These are phyloP conservation scores for Sanghuangporus baumii DNA, from an alignment of 1,284 basidiomycete genomes.

Conservation along the genomic window DNA sequence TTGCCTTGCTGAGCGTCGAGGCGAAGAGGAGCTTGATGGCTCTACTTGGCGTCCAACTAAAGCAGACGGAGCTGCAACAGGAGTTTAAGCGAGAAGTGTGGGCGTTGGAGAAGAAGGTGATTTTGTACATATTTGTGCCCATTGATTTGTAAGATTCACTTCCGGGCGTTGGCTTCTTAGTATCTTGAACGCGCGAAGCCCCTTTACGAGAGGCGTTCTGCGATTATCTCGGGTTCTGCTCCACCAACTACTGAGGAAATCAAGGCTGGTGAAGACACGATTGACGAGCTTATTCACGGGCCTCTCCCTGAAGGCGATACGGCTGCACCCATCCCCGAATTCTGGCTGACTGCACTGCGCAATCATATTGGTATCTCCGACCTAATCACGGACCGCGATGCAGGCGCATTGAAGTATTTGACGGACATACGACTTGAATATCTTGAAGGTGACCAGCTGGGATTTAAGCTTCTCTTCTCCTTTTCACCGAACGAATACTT, in stretches of 20 bases:
- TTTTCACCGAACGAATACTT: constrained; percentile 89
- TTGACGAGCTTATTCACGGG: constrained; percentile 62
- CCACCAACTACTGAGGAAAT: constrained; percentile 82
- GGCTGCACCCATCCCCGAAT: constrained; percentile 79
- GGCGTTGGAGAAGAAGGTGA: constrained; percentile 93
- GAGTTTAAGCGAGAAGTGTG: constrained; percentile 97
- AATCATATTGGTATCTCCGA: constrained; percentile 88
- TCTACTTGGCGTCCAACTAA: constrained; percentile 90
- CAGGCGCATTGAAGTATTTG: constrained; percentile 66
- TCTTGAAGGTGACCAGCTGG: constrained; percentile 59
- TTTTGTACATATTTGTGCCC: constrained; percentile 42
- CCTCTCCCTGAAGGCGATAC: constrained; percentile 41
- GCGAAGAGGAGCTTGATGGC: constrained; percentile 87
- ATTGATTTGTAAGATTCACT: constrained; percentile 60
- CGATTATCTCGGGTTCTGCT: constrained; percentile 76
- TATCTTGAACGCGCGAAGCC: constrained; percentile 85
- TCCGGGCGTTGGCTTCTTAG: constrained; percentile 33
- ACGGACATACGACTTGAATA: constrained; percentile 66
- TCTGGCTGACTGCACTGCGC: constrained; percentile 95
- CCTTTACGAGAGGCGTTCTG: constrained; percentile 81
- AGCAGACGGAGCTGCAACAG: constrained; percentile 91
- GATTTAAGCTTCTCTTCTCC: constrained; percentile 86
- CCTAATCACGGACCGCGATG: constrained; percentile 92
- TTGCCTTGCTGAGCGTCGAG: constrained; percentile 67
- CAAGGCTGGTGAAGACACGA: constrained; percentile 66